Base-by-base conservation (phyloP, 2,329 filamentous ascomycete genomes). In the Didymella pomorum region DNA sequence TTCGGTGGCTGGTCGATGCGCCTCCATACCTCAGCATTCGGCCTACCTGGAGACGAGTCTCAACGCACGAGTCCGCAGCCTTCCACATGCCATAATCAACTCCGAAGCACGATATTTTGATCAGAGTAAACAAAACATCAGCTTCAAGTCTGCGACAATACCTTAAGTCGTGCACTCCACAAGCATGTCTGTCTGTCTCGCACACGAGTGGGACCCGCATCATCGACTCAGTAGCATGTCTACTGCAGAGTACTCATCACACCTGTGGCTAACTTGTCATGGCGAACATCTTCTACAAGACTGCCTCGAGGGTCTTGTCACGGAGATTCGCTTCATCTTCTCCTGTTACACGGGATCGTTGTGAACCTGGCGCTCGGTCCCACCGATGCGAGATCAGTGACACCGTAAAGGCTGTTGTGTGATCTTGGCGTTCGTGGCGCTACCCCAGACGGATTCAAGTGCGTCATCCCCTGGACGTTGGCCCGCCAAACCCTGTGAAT, bases 301-400 rank as follows among this genome's bases (percentile, higher is more conserved):
- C 35, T 33, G 41, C 52, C n/a, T 47, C 42, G 44, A 60, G 18
- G 45, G 50, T 51, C 45, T 56, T 46, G 49, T 52, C 60, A 61
- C 50, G 61, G 47, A 49, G 53, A 47, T 55, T 61, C 63, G 59
- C 66, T 63, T 65, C 46, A 53, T 65, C 57, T 47, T 61, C 56
- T 48, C 56, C 59, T 59, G 72, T 74, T 63, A 66, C 69, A 73
- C 71, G 57, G 66, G 66, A 76, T 73, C 72, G 69, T 62, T 63
- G 56, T 68, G 66, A 65, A 73, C 71, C 72, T 74, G 72, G 68
- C 62, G 60, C 63, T 61, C 68, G 74, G 74, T 74, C 68, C 65
- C 71, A 75, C 72, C 52, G 62, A 73, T 76, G 72, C 73, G 67
- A 75, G 74, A 76, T 76, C 66, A 56, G 70, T 75, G 62, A 65